Percentiles rank a stretch among this genome's conserved stretches.
Evolutionary conservation across 2,329 filamentous ascomycete species (phyloP).

Genomic region (Didymella sp.): DNA sequence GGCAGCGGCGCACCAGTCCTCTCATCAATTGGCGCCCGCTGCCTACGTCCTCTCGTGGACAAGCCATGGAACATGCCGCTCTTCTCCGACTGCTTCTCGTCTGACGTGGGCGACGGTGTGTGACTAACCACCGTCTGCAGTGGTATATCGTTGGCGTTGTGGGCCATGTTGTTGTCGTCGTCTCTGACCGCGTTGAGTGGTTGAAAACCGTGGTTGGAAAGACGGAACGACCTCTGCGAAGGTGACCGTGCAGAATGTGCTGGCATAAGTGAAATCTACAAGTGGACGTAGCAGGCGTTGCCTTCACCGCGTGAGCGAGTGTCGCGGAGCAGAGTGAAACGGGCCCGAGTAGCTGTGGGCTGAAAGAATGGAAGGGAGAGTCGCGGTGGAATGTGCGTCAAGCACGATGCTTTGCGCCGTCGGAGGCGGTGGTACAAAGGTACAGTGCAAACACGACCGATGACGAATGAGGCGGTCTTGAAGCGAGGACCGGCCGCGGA

Average conservation of each 20-base stretch:
- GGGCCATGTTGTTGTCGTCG: slow-evolving; percentile 52
- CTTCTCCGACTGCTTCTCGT: slow-evolving; percentile 49
- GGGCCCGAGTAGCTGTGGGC: background rate
- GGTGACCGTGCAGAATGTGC: slow-evolving; percentile 29
- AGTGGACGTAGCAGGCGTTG: slow-evolving; percentile 23
- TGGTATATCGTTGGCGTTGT: slow-evolving; percentile 66
- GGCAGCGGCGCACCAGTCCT: slow-evolving; percentile 35
- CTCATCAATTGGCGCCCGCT: slow-evolving; percentile 42
- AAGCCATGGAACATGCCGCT: slow-evolving; percentile 50
- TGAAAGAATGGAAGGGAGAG: slow-evolving; percentile 27
- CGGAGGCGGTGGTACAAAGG: slow-evolving; percentile 16
- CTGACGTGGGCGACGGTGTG: slow-evolving; percentile 47
- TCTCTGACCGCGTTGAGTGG: slow-evolving; percentile 36
- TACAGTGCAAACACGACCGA: slow-evolving; percentile 24
- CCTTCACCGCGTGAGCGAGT: slow-evolving; percentile 22
- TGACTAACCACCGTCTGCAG: slow-evolving; percentile 62
- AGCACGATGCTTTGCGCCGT: slow-evolving; percentile 35
- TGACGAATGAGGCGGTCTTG: slow-evolving; percentile 35
- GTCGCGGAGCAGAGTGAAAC: slow-evolving; percentile 14
- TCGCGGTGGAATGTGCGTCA: slow-evolving; percentile 41
- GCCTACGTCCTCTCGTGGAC: slow-evolving; percentile 45
- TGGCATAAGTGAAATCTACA: slow-evolving; percentile 27
- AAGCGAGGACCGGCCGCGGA: slow-evolving; percentile 43
- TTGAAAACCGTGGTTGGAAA: slow-evolving; percentile 48
- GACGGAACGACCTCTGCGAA: slow-evolving; percentile 45